Base-by-base conservation (phyloP, 129 eudicot species). In the Lactuca sativa region DNA sequence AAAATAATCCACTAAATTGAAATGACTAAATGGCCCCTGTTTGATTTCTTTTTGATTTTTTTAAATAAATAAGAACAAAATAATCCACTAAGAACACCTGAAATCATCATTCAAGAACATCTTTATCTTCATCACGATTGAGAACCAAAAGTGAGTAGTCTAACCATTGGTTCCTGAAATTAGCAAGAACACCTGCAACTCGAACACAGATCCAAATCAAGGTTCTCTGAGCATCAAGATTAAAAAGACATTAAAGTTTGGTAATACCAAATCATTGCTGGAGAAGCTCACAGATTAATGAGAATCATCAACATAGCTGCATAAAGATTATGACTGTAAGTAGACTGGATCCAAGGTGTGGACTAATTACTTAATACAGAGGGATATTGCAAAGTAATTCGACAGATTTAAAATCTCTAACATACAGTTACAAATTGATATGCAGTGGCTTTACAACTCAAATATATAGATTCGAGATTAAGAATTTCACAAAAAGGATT, bases 211-310 rank as follows among this genome's bases (percentile, higher is more conserved):
- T 25, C 30, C 30, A 25, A 25, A 25, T 25, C 30, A 25, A 25
- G 2, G 30, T 25, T 25, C 30, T 25, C 30, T 25, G 2, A 25
- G 30, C 1, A 25, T 25, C 30, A 25, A 25, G 30, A 25, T 25
- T 25, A 88, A 6, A 80, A 90, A 33, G 95, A 88, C 17, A 87
- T 75, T 17, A 85, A 64, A 64, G 85, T 88, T 58, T 62, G 58
- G 59, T 57, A 70, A 14, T 59, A 61, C 43, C 30, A 54, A 65
- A 25, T 9, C 43, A 76, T 64, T 17, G 33, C 48, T 47, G 30
- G 43, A 55, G 41, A 57, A 69, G 43, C 59, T 67, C 64, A 62
- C 65, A 30, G 32, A 34, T 6, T 73, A 58, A 41, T 31, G 70
- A 70, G 67, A 58, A 41, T 38, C 82, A 72, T 21, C 81, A 43